These are phyloP conservation scores for Kodamaea arcana DNA, from an alignment of 1,139 yeast genomes.

Conservation along the genomic window DNA sequence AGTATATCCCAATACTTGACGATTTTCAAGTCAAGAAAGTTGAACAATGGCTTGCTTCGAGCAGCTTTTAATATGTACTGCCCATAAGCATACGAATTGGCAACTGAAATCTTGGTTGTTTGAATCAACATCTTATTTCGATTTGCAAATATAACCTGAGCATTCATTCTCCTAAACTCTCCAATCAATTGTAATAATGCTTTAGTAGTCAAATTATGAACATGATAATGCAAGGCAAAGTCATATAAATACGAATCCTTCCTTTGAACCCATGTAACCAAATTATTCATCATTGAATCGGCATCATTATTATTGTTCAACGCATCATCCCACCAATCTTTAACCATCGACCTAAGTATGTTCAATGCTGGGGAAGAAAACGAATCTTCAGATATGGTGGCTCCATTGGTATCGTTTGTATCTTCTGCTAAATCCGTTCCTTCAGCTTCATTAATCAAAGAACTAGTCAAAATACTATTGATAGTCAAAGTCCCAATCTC, in stretches of 20 bases:
- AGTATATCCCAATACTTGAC: conserved; percentile 85
- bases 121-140: conserved; percentile 69
- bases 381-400: conserved; percentile 66
- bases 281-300: conserved; percentile 77
- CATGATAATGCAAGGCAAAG: conserved; percentile 76
- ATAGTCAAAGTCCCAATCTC: conserved; percentile 75
- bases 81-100: conserved; percentile 90
- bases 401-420: conserved; percentile 40
- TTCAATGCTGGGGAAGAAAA: conserved; percentile 75
- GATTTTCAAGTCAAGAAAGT: conserved; percentile 72
- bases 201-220: conserved; percentile 81
- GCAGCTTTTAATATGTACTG: conserved; percentile 78
- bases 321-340: conserved; percentile 95
- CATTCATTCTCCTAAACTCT: conserved; percentile 76
- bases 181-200: conserved; percentile 77
- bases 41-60: conserved; percentile 76
- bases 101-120: conserved; percentile 76
- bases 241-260: conserved; percentile 73
- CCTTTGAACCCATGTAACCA: conserved; percentile 85
- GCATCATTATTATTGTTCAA: conserved; percentile 65
- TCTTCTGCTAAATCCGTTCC: conserved; percentile 75
- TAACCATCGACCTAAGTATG: conserved; percentile 70
- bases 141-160: conserved; percentile 75
- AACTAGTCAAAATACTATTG: conserved; percentile 81
- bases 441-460: conserved; percentile 83